phyloP scores from a whole-genome alignment of 306 rosid species.

The Inga laurina region DNA sequence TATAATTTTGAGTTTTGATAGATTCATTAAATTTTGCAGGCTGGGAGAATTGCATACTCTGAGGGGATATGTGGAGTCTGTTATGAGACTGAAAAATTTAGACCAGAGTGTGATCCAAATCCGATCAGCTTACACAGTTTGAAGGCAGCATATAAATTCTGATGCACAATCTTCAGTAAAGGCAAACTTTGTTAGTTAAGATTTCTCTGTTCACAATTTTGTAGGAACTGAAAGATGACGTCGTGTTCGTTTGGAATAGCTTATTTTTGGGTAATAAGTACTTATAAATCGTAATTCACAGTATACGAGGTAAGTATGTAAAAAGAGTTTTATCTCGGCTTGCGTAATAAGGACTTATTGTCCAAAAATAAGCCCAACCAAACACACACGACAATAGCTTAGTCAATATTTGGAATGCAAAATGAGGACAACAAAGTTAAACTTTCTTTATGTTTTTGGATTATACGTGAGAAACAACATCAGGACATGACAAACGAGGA shows the following conservation, averaged over 20 bases:
- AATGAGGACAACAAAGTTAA: not conserved
- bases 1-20: not conserved
- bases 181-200: slow-evolving; percentile 2
- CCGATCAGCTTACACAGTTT: slow-evolving; percentile 70
- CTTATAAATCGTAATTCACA: too few species aligned
- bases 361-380: too few species aligned
- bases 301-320: too few species aligned
- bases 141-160: slow-evolving; percentile 14
- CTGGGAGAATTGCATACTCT: slow-evolving; percentile 71
- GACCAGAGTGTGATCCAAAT: slow-evolving; percentile 52
- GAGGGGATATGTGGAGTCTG: slow-evolving; percentile 79
- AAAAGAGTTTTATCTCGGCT: too few species aligned
- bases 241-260: too few species aligned
- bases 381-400: not conserved
- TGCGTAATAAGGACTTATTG: too few species aligned
- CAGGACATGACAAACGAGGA: not conserved
- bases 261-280: too few species aligned
- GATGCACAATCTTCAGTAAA: slow-evolving; percentile 16
- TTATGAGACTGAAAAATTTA: slow-evolving; percentile 68
- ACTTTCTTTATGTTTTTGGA: not conserved
- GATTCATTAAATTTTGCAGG: slow-evolving; percentile 49
- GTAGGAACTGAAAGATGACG: not conserved
- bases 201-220: not conserved
- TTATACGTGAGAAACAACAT: not conserved
- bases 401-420: not conserved